phyloP scores from a whole-genome alignment of 1,139 yeast genomes.

The Lodderomyces jiufengensis region DNA sequence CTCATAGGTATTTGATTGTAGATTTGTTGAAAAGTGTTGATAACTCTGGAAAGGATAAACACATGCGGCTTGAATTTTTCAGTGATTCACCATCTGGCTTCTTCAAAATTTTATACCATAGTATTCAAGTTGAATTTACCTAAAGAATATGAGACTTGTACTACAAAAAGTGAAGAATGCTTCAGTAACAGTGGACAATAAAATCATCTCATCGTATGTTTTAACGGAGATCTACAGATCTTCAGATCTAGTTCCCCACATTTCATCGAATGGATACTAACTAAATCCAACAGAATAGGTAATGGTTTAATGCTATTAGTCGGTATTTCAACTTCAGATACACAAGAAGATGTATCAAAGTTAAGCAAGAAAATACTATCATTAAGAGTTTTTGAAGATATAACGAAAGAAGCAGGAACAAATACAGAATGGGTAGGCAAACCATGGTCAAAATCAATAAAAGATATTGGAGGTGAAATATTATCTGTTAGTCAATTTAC shows the following conservation, averaged over 20 bases:
- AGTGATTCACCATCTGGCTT: too few relatives aligned
- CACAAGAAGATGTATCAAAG: constrained; percentile 64
- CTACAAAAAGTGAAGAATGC: constrained; percentile 85
- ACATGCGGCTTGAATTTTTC: too few relatives aligned
- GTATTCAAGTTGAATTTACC: too few relatives aligned
- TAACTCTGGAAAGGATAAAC: too few relatives aligned
- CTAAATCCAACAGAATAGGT: constrained; percentile 42
- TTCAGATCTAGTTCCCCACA: too few relatives aligned
- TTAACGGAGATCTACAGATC: too few relatives aligned
- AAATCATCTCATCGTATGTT: constrained; percentile 63
- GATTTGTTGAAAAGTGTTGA: too few relatives aligned
- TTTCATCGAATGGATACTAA: background rate
- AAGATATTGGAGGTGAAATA: constrained; percentile 29
- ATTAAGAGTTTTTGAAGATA: constrained; percentile 70
- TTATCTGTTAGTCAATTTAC: constrained; percentile 83
- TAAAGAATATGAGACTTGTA: constrained; percentile 89
- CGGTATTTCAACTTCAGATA: constrained; percentile 78
- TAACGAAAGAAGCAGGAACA: constrained; percentile 24
- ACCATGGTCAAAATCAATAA: constrained; percentile 41
- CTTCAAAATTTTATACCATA: too few relatives aligned
- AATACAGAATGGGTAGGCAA: constrained; percentile 59
- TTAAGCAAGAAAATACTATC: constrained; percentile 64
- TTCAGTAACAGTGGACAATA: constrained; percentile 74
- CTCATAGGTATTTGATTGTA: too few relatives aligned
- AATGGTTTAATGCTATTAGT: constrained; percentile 78